Conservation (phyloP, 2,329 filamentous ascomycete genomes). For the Acrodontium crateriforme region DNA sequence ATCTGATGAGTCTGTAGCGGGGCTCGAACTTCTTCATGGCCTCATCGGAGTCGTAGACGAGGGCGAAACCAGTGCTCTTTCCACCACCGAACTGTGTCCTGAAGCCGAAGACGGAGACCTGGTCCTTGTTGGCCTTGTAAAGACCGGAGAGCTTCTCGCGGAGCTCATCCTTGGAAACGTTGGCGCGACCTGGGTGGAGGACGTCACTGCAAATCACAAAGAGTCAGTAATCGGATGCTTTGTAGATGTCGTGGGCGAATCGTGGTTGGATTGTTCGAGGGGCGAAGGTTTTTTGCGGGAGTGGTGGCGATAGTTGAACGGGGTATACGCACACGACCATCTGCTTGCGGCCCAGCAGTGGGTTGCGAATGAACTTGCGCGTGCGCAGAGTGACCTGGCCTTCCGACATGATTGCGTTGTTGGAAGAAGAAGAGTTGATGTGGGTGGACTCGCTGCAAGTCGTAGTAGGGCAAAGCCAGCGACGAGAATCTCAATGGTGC, state of each 20-base stretch:
- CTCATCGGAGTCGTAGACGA: constrained; percentile 96
- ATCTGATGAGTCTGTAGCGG: constrained; percentile 88
- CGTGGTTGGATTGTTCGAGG: constrained; percentile 1
- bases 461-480: too few species aligned
- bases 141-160: constrained; percentile 84
- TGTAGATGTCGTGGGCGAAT: not conserved
- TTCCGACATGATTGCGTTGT: constrained; percentile 73
- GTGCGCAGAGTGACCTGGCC: constrained; percentile 53
- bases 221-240: constrained; percentile 10
- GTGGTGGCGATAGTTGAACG: too few species aligned
- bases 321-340: constrained; percentile 70
- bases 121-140: constrained; percentile 97
- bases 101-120: constrained; percentile 96
- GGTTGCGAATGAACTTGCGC: constrained; percentile 99
- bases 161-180: constrained; percentile 99
- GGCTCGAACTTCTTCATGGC: constrained; percentile 99
- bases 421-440: constrained; percentile 11
- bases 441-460: too few species aligned
- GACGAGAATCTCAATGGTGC: too few species aligned
- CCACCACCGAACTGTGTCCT: constrained; percentile 98
- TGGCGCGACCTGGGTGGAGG: constrained; percentile 95
- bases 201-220: constrained; percentile 58
- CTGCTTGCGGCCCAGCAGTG: constrained; percentile 96
- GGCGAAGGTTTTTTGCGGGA: constrained; percentile 1
- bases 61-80: constrained; percentile 98